Percentiles rank a stretch among this genome's conserved stretches.
These are phyloP conservation scores for Cubamyces sp. DNA, from an alignment of 768 basidiomycete species.

Conservation along the genomic window DNA sequence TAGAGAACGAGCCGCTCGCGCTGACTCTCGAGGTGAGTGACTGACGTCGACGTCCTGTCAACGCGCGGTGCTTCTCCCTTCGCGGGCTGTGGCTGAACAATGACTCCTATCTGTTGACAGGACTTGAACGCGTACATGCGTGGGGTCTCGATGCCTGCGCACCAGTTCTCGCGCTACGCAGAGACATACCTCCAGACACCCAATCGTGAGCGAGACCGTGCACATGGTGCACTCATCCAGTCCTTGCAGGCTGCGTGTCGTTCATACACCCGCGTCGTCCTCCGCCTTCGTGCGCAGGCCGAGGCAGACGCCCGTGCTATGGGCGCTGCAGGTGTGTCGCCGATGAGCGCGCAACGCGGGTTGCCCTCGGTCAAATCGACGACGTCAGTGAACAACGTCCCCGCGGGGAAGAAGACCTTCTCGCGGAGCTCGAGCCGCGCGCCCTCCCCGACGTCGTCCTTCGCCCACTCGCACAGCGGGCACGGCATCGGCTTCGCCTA, in stretches of 20 bases:
- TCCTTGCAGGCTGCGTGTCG: constrained; percentile 64
- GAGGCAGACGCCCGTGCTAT: constrained; percentile 53
- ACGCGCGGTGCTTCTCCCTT: not conserved
- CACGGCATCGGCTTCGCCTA: constrained; percentile 14
- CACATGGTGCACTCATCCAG: constrained; percentile 47
- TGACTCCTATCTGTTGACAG: constrained; percentile 40
- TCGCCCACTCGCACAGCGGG: constrained; percentile 44
- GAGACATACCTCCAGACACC: constrained; percentile 58
- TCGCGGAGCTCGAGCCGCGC: constrained; percentile 60
- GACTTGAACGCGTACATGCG: constrained; percentile 82
- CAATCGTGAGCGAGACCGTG: constrained; percentile 40
- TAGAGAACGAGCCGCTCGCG: constrained; percentile 56
- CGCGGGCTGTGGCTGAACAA: not conserved
- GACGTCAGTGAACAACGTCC: constrained; percentile 20
- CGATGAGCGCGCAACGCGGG: constrained; percentile 17
- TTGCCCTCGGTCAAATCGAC: constrained; percentile 8
- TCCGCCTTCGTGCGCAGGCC: constrained; percentile 78
- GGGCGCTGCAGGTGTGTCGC: constrained; percentile 12
- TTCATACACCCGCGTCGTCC: constrained; percentile 78
- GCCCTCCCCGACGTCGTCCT: constrained; percentile 63
- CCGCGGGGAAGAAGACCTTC: constrained; percentile 30
- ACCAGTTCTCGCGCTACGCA: constrained; percentile 70
- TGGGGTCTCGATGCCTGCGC: constrained; percentile 74
- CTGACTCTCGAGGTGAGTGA: constrained; percentile 63
- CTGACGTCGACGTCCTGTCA: not conserved